phyloP scores from a whole-genome alignment of 805 yeast genomes.

The Cyberlindnera maclurae region DNA sequence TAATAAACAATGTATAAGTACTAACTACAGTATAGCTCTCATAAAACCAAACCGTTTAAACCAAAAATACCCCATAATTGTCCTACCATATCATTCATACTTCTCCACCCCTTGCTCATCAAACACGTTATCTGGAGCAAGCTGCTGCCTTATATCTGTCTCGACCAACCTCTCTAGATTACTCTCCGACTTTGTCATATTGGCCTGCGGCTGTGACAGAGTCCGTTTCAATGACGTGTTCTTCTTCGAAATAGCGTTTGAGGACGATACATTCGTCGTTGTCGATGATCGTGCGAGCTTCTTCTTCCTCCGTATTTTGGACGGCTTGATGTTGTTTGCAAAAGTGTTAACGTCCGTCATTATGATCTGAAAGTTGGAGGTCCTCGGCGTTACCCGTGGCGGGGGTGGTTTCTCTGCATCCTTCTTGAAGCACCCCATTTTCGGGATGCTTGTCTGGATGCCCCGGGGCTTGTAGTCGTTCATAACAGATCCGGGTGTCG shows the following conservation, averaged over 20 bases:
- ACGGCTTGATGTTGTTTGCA: conserved; percentile 12
- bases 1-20: neutral
- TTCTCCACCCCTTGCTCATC: no score
- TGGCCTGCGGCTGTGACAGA: conserved; percentile 19
- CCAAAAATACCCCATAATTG: neutral
- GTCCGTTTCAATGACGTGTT: conserved; percentile 18
- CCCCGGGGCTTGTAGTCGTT: neutral
- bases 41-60: neutral
- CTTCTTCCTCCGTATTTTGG: conserved; percentile 13
- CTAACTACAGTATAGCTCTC: neutral
- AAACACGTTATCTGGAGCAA: no score
- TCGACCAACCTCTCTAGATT: no score
- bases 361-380: conserved; percentile 27
- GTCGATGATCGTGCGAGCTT: conserved; percentile 20
- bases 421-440: conserved; percentile 24
- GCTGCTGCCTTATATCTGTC: no score
- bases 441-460: conserved; percentile 18
- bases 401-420: conserved; percentile 4
- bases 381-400: conserved; percentile 1
- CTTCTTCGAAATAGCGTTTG: conserved; percentile 12
- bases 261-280: conserved; percentile 5
- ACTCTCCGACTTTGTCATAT: conserved; percentile 2
- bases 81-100: no score
- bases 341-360: conserved; percentile 28
- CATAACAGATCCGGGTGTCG: conserved; percentile 20